These are phyloP conservation scores for Bidens hawaiensis DNA, from an alignment of 140 eudicot species.

Conservation along the genomic window DNA sequence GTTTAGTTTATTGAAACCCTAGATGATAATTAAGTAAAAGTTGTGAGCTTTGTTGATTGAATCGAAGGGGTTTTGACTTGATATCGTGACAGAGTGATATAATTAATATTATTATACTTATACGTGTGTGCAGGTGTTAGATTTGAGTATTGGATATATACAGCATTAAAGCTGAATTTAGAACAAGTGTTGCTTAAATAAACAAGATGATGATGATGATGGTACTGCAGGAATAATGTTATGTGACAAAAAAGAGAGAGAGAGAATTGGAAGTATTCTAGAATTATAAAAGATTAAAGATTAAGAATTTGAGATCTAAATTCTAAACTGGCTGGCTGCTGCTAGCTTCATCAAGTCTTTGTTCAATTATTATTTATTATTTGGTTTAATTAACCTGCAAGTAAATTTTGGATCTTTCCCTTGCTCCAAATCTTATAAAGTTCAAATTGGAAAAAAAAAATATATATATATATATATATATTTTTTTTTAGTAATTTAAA, in stretches of 20 bases:
- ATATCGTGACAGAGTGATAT: neutral
- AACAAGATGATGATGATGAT: no score
- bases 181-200: slow-evolving; percentile 21
- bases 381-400: slow-evolving; percentile 15
- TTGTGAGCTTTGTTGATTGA: slow-evolving; percentile 1
- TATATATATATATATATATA: no score
- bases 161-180: slow-evolving; percentile 2
- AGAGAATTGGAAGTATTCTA: slow-evolving; percentile 11
- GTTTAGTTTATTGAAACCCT: slow-evolving; percentile 6
- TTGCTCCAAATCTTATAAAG: neutral
- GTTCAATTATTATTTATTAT: neutral
- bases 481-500: no score
- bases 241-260: slow-evolving; percentile 4
- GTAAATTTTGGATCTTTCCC: neutral
- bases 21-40: slow-evolving; percentile 15
- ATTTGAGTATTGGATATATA: slow-evolving; percentile 3
- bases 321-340: slow-evolving; percentile 13
- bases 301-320: slow-evolving; percentile 20
- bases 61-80: slow-evolving; percentile 15
- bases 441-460: neutral
- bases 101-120: no score
- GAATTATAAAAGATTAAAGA: no score
- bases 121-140: slow-evolving; percentile 16
- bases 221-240: slow-evolving; percentile 9
- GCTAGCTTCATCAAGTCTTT: no score